Conservation (phyloP, 495 filamentous ascomycete genomes). For the Daldinia caldariorum region DNA sequence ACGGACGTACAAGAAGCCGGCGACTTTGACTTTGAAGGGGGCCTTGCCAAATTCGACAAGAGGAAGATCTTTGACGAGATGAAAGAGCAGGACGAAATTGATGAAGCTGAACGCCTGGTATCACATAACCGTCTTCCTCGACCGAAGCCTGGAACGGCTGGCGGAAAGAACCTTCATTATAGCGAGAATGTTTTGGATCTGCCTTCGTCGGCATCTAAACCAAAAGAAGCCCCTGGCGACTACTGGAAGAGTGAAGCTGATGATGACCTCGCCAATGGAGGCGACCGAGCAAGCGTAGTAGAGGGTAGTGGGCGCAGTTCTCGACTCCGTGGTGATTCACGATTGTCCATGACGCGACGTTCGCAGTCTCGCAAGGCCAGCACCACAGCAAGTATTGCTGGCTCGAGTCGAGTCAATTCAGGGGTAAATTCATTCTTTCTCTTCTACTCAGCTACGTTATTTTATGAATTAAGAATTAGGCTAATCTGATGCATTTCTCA, state of each 20-base stretch:
- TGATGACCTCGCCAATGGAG: slow-evolving; percentile 62
- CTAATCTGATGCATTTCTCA: neutral
- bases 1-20: slow-evolving; percentile 95
- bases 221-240: slow-evolving; percentile 53
- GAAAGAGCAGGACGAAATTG: slow-evolving; percentile 82
- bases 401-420: slow-evolving; percentile 57
- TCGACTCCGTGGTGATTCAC: slow-evolving; percentile 60
- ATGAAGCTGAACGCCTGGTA: slow-evolving; percentile 88
- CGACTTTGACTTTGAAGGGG: slow-evolving; percentile 91
- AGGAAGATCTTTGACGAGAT: slow-evolving; percentile 87
- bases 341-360: slow-evolving; percentile 52
- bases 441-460: neutral
- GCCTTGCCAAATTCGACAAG: slow-evolving; percentile 94
- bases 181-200: slow-evolving; percentile 89
- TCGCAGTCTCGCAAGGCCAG: slow-evolving; percentile 73
- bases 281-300: slow-evolving; percentile 58
- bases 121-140: slow-evolving; percentile 81
- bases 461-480: neutral
- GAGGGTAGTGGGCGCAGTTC: slow-evolving; percentile 63
- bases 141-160: slow-evolving; percentile 77
- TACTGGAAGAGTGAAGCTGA: slow-evolving; percentile 77
- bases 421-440: slow-evolving; percentile 51
- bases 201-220: slow-evolving; percentile 52
- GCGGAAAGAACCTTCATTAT: slow-evolving; percentile 90
- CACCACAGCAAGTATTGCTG: slow-evolving; percentile 50